Percentiles rank a stretch among this genome's conserved stretches.
These are phyloP conservation scores for Microcyclospora pomicola DNA, from an alignment of 2,329 filamentous ascomycete species.

Conservation along the genomic window DNA sequence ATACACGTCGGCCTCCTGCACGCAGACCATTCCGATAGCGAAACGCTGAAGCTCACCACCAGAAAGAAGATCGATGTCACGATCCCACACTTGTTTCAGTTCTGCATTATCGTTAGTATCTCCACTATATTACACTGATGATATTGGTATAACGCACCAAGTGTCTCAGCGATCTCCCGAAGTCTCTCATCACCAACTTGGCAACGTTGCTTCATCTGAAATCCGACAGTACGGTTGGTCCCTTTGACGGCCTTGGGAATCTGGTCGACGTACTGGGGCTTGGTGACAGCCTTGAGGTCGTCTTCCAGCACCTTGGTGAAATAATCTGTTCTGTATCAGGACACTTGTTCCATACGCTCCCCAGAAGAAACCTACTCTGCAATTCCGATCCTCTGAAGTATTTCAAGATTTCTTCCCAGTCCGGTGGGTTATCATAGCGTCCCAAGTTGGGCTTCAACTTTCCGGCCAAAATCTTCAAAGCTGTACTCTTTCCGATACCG, in stretches of 20 bases:
- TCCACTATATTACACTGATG: background rate
- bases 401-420: slow-evolving; percentile 98
- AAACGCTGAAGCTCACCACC: slow-evolving; percentile 98
- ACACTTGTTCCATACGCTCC: slow-evolving; percentile 5
- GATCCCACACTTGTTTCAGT: slow-evolving; percentile 76
- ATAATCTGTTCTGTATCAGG: slow-evolving; percentile 52
- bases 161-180: slow-evolving; percentile 65
- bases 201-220: slow-evolving; percentile 60
- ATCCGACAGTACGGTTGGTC: slow-evolving; percentile 57
- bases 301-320: slow-evolving; percentile 98
- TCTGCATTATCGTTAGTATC: slow-evolving; percentile 36
- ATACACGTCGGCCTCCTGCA: slow-evolving; percentile 84
- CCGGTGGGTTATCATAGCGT: slow-evolving; percentile 85
- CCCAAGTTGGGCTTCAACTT: slow-evolving; percentile 98
- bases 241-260: slow-evolving; percentile 85
- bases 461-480: slow-evolving; percentile 93
- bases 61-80: slow-evolving; percentile 79
- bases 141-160: slow-evolving; percentile 37
- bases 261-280: slow-evolving; percentile 98
- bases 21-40: slow-evolving; percentile 87
- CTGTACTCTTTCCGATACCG: slow-evolving; percentile 99
- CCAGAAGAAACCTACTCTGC: slow-evolving; percentile 53
- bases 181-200: slow-evolving; percentile 57
- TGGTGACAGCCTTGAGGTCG: slow-evolving; percentile 92
- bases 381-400: slow-evolving; percentile 96